These are phyloP conservation scores for Pulveroboletus ravenelii DNA, from an alignment of 768 basidiomycete genomes.

Conservation along the genomic window DNA sequence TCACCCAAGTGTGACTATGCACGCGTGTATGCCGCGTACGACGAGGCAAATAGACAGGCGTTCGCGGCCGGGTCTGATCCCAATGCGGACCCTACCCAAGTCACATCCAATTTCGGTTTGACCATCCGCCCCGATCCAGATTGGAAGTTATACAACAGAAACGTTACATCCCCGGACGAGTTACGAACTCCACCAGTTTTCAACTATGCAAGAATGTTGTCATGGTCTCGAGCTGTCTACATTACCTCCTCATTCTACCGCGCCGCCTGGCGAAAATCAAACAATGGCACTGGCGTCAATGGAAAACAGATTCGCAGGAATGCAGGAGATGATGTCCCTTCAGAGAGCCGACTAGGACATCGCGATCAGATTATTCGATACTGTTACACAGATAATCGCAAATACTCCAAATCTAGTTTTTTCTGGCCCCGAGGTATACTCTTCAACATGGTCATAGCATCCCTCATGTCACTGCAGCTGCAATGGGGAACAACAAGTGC, in stretches of 20 bases:
- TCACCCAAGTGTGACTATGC: constrained; percentile 37
- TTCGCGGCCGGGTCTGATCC: neutral
- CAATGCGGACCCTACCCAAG: neutral
- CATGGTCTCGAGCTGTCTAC: constrained; percentile 20
- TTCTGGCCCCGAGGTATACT: constrained; percentile 24
- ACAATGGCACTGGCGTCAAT: constrained; percentile 2
- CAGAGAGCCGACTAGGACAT: constrained; percentile 16
- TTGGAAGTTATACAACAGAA: neutral
- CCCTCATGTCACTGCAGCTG: constrained; percentile 24
- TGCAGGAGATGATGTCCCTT: neutral
- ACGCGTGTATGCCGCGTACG: constrained; percentile 23
- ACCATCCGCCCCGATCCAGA: constrained; percentile 12
- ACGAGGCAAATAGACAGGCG: constrained; percentile 2
- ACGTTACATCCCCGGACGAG: constrained; percentile 22
- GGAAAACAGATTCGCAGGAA: neutral
- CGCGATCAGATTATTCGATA: constrained; percentile 18
- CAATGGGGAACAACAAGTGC: constrained; percentile 33
- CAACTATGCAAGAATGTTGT: constrained; percentile 21
- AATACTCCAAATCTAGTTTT: neutral
- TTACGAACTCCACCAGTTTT: constrained; percentile 21
- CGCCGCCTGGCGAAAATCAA: constrained; percentile 10
- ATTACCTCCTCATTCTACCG: constrained; percentile 15
- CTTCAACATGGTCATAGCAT: constrained; percentile 29
- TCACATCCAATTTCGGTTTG: constrained; percentile 9
- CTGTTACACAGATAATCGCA: constrained; percentile 10